phyloP scores from a whole-genome alignment of 192 early-diverging fungal species.

The Dissophora globulifera region DNA sequence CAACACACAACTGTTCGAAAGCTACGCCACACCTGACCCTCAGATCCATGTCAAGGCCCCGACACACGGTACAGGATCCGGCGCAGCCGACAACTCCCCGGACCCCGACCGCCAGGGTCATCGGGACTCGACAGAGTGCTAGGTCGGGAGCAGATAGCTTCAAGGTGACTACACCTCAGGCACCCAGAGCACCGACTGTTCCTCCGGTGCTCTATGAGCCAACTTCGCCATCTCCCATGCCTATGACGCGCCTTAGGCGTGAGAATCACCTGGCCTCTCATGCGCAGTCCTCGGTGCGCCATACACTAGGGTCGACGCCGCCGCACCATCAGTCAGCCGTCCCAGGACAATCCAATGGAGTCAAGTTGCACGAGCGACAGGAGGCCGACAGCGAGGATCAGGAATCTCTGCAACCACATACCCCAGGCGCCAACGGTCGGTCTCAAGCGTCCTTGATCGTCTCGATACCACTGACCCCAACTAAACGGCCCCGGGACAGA shows the following conservation, averaged over 20 bases:
- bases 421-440: not conserved
- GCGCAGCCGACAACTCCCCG: slow-evolving; percentile 9
- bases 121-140: not conserved
- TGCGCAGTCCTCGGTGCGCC: slow-evolving; percentile 1
- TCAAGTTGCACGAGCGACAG: not conserved
- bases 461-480: slow-evolving; percentile 10
- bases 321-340: not conserved
- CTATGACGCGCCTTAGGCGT: slow-evolving; percentile 1
- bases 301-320: not conserved
- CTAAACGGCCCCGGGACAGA: slow-evolving; percentile 4
- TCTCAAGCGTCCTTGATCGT: slow-evolving; percentile 4
- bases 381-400: not conserved
- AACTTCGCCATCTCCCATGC: slow-evolving; percentile 12
- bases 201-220: not conserved
- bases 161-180: not conserved
- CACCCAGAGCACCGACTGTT: slow-evolving; percentile 2
- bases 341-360: not conserved
- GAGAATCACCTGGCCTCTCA: not conserved
- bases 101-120: slow-evolving; percentile 1
- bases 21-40: not conserved
- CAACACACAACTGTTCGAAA: too few species aligned
- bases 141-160: not conserved
- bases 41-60: not conserved
- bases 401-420: too few species aligned
- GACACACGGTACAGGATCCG: not conserved